These are phyloP conservation scores for Rhodotorula sp. DNA, from an alignment of 1,284 basidiomycete species.

Conservation along the genomic window DNA sequence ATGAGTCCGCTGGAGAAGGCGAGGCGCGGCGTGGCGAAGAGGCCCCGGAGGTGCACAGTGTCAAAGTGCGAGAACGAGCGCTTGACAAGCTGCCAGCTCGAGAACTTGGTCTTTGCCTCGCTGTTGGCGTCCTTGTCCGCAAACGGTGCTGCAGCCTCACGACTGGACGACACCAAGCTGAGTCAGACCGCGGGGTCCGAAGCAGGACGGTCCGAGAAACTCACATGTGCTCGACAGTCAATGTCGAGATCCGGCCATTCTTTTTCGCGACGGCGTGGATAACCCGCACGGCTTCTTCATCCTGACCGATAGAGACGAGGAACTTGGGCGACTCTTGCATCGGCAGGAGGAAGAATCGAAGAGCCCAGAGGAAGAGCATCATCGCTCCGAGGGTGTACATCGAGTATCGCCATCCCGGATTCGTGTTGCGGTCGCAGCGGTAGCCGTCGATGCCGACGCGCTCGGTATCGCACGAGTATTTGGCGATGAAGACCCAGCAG, in stretches of 20 bases:
- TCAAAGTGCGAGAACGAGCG: slow-evolving; percentile 4
- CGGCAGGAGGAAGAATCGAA: slow-evolving; percentile 2
- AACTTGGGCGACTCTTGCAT: slow-evolving; percentile 8
- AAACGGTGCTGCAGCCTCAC: not conserved
- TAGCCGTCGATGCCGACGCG: slow-evolving; percentile 4
- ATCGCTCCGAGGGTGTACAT: slow-evolving; percentile 5
- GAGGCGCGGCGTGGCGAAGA: not conserved
- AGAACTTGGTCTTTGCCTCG: not conserved
- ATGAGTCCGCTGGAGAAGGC: not conserved
- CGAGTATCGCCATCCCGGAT: slow-evolving; percentile 1
- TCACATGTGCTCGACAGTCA: slow-evolving; percentile 1
- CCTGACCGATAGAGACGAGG: not conserved
- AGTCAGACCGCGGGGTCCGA: not conserved
- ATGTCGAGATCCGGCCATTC: not conserved
- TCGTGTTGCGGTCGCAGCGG: not conserved
- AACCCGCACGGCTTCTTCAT: not conserved
- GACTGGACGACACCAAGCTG: not conserved
- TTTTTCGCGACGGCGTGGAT: not conserved
- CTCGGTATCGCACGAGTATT: slow-evolving; percentile 3
- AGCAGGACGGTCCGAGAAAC: not conserved
- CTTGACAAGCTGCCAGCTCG: not conserved
- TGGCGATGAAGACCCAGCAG: slow-evolving; percentile 6
- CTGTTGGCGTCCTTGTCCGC: not conserved
- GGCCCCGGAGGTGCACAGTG: not conserved
- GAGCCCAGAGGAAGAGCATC: slow-evolving; percentile 5